These are phyloP conservation scores for Hibiscus tridactylites DNA, from an alignment of 345 rosid genomes.

Conservation along the genomic window DNA sequence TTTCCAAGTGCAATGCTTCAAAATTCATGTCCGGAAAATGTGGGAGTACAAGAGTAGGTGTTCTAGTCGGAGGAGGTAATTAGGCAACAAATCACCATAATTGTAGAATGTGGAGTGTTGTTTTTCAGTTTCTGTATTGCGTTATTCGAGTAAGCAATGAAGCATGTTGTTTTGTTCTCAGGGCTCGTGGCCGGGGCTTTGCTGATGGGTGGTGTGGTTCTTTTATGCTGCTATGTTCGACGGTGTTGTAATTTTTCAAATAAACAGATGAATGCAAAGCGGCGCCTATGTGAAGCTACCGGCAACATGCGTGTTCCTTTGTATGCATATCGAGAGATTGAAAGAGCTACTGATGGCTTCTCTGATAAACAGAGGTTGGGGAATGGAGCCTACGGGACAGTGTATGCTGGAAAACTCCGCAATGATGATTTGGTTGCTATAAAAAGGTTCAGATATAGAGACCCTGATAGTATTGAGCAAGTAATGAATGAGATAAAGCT, in stretches of 20 bases:
- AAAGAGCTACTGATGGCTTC: constrained; percentile 65
- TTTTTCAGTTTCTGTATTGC: no score
- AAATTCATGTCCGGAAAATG: constrained; percentile 34
- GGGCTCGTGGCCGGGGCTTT: constrained; percentile 59
- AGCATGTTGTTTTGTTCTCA: constrained; percentile 16
- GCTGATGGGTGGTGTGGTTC: constrained; percentile 31
- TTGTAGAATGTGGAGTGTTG: not conserved
- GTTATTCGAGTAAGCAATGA: no score
- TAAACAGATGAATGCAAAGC: constrained; percentile 48
- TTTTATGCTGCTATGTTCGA: constrained; percentile 35
- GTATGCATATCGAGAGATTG: constrained; percentile 62
- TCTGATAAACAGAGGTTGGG: constrained; percentile 70
- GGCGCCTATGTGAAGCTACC: constrained; percentile 63
- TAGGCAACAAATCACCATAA: not conserved
- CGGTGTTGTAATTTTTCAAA: constrained; percentile 33
- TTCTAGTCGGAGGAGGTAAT: constrained; percentile 85
- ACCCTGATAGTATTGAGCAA: constrained; percentile 69
- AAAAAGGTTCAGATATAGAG: constrained; percentile 68
- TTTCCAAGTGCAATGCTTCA: constrained; percentile 31
- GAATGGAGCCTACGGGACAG: constrained; percentile 93
- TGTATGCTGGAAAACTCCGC: constrained; percentile 71
- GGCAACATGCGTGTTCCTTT: constrained; percentile 69
- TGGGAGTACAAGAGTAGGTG: constrained; percentile 31
- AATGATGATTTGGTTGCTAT: constrained; percentile 74
- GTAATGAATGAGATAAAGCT: constrained; percentile 95